phyloP scores from a whole-genome alignment of 75 land plant species.

The Isoetes taiwanensis region DNA sequence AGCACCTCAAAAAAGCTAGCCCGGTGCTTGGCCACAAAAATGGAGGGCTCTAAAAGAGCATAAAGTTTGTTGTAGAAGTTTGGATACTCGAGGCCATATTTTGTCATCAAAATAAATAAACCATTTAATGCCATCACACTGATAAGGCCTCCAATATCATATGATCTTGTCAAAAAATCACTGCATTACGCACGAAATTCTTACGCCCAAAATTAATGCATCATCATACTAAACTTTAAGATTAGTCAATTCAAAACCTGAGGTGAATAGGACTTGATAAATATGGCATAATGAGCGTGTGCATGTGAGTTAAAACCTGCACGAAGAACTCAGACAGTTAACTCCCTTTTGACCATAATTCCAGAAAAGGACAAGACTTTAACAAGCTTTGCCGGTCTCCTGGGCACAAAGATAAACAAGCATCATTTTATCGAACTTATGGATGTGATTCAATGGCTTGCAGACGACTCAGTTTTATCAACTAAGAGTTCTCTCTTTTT shows the following conservation, averaged over 20 bases:
- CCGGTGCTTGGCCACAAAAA: conserved; percentile 81
- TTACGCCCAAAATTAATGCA: neutral
- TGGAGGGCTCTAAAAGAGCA: conserved; percentile 64
- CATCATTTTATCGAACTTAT: too few species aligned
- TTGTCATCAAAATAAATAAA: conserved; percentile 79
- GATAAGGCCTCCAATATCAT: conserved; percentile 78
- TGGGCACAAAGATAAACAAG: too few species aligned
- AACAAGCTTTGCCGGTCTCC: too few species aligned
- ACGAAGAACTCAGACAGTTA: too few species aligned
- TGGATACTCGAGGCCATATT: conserved; percentile 88
- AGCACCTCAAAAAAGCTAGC: conserved; percentile 86
- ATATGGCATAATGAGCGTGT: conserved; percentile 66
- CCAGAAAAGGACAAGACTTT: too few species aligned
- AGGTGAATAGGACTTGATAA: conserved; percentile 71
- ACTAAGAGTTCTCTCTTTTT: too few species aligned
- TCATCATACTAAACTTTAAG: too few species aligned
- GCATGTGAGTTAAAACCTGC: conserved; percentile 74
- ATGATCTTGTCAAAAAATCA: conserved; percentile 92
- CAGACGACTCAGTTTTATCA: too few species aligned
- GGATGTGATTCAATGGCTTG: too few species aligned
- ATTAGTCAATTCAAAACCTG: too few species aligned
- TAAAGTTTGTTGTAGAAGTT: conserved; percentile 91
- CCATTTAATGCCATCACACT: conserved; percentile 97
- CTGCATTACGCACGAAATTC: too few species aligned
- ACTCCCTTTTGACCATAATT: too few species aligned